Evolutionary conservation across 768 basidiomycete species (phyloP), one percentile per base, ranked within the genome.

Genomic region (Naematelia aurantialba): DNA sequence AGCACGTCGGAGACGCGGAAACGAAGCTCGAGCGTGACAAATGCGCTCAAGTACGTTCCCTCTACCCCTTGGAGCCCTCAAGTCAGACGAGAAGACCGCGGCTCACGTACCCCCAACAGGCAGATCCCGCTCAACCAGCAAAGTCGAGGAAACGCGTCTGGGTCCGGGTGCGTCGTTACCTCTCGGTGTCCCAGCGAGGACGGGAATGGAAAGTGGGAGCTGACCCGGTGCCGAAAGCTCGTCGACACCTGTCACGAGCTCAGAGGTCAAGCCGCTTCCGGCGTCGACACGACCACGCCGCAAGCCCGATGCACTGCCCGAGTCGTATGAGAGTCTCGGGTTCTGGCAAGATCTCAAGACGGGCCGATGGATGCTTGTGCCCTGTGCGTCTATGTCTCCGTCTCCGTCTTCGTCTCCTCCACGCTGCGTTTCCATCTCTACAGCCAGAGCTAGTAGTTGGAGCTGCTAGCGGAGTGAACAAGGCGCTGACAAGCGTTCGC

Each of bases 351-450:
- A 86, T 73, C 60, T 85, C 63, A 77, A 59, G 66, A 80, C 82
- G 0, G 73, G 81, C 13, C 80, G 84, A 65, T 94, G 91, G 91
- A 85, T 86, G 56, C 76, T 87, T 17, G 80, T 87, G 21, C 90
- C 91, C 5, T 73, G 90, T 87, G 51, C 55, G 83, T 80, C 11
- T 1, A 19, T 25, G 21, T 3, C 34, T 10, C 24, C 12, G 4
- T 21, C 26, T 22, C 22, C 21, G n/a, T n/a, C n/a, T n/a, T n/a
- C n/a, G n/a, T n/a, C n/a, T n/a, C n/a, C n/a, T n/a, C n/a, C n/a
- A n/a, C n/a, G n/a, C n/a, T n/a, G n/a, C n/a, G n/a, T n/a, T n/a
- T n/a, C n/a, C n/a, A n/a, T n/a, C n/a, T n/a, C n/a, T n/a, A n/a
- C n/a, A n/a, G n/a, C n/a, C n/a, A n/a, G n/a, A n/a, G n/a, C n/a